phyloP scores from a whole-genome alignment of 2,329 filamentous ascomycete species.

The Exophiala spinifera region DNA sequence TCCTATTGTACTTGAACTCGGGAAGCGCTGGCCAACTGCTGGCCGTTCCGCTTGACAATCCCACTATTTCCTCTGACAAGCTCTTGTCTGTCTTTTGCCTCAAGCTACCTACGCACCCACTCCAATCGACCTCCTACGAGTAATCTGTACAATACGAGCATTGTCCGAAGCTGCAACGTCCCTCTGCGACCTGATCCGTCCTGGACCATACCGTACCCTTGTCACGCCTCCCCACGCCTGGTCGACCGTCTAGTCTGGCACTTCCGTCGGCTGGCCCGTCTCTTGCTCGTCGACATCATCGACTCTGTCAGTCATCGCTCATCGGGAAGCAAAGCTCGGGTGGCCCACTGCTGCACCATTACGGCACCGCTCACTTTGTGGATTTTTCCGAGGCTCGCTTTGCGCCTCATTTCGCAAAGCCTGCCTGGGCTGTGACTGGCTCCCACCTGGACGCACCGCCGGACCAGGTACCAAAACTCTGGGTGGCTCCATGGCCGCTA shows the following conservation, averaged over 20 bases:
- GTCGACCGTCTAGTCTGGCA: neutral
- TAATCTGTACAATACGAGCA: too few species aligned
- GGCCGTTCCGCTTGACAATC: too few species aligned
- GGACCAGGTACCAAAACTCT: neutral
- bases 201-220: too few species aligned
- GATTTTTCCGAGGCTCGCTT: neutral
- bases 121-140: too few species aligned
- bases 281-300: neutral
- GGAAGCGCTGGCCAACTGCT: too few species aligned
- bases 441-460: neutral
- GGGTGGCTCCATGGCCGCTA: neutral
- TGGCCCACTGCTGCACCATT: conserved; percentile 3
- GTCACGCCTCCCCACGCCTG: neutral
- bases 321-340: neutral
- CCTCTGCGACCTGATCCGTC: neutral
- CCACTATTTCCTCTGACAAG: neutral
- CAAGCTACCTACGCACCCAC: neutral
- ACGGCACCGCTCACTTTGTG: neutral
- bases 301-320: neutral
- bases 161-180: neutral
- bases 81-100: neutral
- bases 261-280: neutral
- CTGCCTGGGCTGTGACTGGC: neutral
- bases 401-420: neutral
- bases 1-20: too few species aligned